These are phyloP conservation scores for Trypanosoma theileri DNA, from an alignment of 208 protist genomes.

Conservation along the genomic window DNA sequence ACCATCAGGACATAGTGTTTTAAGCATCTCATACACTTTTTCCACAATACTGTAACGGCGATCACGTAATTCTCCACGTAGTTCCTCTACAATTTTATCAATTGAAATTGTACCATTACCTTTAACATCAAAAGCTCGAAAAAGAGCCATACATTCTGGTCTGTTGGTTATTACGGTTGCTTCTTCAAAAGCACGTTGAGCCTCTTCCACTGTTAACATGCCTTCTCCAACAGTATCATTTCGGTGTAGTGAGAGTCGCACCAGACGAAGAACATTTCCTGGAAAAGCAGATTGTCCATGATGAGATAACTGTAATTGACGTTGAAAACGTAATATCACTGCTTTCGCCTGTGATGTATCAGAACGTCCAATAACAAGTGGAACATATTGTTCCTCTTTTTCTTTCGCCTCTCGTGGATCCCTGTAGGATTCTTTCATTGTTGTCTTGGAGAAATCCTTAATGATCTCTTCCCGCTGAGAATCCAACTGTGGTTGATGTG, in stretches of 20 bases:
- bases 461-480: conserved; percentile 27
- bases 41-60: conserved; percentile 60
- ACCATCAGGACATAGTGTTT: conserved; percentile 47
- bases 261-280: conserved; percentile 65
- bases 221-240: conserved; percentile 28
- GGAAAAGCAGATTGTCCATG: conserved; percentile 60
- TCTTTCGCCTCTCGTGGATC: conserved; percentile 23
- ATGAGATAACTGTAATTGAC: conserved; percentile 46
- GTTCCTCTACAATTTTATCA: conserved; percentile 42
- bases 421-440: conserved; percentile 8
- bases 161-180: conserved; percentile 36
- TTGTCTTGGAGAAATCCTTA: conserved; percentile 23
- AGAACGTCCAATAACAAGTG: conserved; percentile 51
- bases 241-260: conserved; percentile 44
- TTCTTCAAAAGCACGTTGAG: conserved; percentile 51
- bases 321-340: conserved; percentile 70
- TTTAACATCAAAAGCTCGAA: conserved; percentile 65
- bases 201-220: conserved; percentile 67
- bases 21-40: conserved; percentile 68
- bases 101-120: conserved; percentile 45
- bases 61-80: conserved; percentile 74
- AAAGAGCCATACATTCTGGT: conserved; percentile 69
- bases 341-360: conserved; percentile 58
- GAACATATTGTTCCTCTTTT: conserved; percentile 36
- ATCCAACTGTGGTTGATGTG: conserved; percentile 84